These are phyloP conservation scores for Monosporozyma solicola DNA, from an alignment of 805 yeast species.

Conservation along the genomic window DNA sequence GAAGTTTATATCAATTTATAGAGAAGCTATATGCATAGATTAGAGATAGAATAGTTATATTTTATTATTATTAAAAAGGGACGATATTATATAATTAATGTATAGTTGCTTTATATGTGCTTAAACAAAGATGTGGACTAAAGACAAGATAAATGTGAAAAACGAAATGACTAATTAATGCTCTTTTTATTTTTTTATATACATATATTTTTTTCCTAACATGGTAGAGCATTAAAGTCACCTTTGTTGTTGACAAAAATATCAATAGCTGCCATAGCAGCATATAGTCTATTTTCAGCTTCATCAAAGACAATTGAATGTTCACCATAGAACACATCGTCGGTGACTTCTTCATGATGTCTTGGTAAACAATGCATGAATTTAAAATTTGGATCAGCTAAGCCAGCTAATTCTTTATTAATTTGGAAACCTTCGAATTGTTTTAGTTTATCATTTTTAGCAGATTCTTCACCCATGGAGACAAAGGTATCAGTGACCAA, in stretches of 20 bases:
- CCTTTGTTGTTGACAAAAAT: conserved; percentile 84
- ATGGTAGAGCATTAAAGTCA: conserved; percentile 29
- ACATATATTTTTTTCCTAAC: not conserved
- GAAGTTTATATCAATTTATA: conserved; percentile 16
- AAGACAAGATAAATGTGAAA: not conserved
- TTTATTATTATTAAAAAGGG: not conserved
- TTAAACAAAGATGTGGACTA: not conserved
- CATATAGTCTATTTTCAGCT: conserved; percentile 93
- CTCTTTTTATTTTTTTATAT: too few species aligned
- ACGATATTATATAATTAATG: too few species aligned
- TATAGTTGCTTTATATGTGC: too few species aligned
- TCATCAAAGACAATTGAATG: conserved; percentile 85
- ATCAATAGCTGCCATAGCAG: conserved; percentile 91
- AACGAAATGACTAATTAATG: not conserved
- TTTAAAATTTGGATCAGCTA: conserved; percentile 66
- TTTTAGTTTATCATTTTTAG: conserved; percentile 57
- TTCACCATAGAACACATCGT: conserved; percentile 81
- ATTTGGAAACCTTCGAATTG: conserved; percentile 87
- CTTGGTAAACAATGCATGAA: conserved; percentile 98
- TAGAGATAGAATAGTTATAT: not conserved
- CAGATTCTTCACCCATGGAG: conserved; percentile 94
- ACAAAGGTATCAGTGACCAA: conserved; percentile 95
- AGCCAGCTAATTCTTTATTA: conserved; percentile 48
- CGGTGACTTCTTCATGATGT: conserved; percentile 88
- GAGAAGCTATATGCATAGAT: not conserved